A percentile compares a stretch with the other conserved stretches of the same genome.
phyloP scores from a whole-genome alignment of 192 early-diverging fungal genomes.

The Blastocladiella britannica region DNA sequence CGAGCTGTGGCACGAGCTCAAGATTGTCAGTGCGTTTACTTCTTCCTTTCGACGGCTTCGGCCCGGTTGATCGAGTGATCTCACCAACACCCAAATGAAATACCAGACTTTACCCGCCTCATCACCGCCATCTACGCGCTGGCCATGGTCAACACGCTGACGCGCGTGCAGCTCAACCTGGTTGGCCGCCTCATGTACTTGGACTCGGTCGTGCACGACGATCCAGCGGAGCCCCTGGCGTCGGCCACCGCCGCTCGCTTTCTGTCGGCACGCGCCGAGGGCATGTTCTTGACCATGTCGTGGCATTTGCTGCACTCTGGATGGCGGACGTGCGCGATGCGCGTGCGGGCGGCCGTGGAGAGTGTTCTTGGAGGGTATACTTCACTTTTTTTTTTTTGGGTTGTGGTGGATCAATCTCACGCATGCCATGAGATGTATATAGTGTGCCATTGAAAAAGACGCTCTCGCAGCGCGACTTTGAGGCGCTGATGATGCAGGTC shows the following conservation, averaged over 20 bases:
- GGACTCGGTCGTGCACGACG: slow-evolving; percentile 10
- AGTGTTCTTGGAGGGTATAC: slow-evolving; percentile 32
- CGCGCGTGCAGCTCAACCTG: slow-evolving; percentile 71
- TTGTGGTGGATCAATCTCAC: not conserved
- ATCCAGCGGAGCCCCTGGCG: not conserved
- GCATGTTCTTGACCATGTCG: slow-evolving; percentile 68
- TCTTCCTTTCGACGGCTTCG: not conserved
- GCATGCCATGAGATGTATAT: not conserved
- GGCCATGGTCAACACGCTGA: slow-evolving; percentile 64
- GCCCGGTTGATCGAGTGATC: slow-evolving; percentile 2
- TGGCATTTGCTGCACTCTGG: slow-evolving; percentile 85
- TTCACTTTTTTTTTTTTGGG: not conserved
- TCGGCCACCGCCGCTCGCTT: not conserved
- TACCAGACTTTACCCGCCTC: slow-evolving; percentile 62
- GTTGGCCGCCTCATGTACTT: slow-evolving; percentile 75
- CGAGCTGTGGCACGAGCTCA: slow-evolving; percentile 76
- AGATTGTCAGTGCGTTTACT: slow-evolving; percentile 44
- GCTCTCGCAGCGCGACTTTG: slow-evolving; percentile 35
- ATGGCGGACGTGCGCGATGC: slow-evolving; percentile 48
- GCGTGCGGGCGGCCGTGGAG: slow-evolving; percentile 45
- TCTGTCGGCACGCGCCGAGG: slow-evolving; percentile 24
- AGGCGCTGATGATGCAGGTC: slow-evolving; percentile 26
- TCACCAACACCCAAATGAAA: slow-evolving; percentile 1
- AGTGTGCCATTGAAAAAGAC: slow-evolving; percentile 42
- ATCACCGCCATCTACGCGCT: slow-evolving; percentile 67